Conservation (phyloP, 495 filamentous ascomycete genomes). For the Neurospora discreta region DNA sequence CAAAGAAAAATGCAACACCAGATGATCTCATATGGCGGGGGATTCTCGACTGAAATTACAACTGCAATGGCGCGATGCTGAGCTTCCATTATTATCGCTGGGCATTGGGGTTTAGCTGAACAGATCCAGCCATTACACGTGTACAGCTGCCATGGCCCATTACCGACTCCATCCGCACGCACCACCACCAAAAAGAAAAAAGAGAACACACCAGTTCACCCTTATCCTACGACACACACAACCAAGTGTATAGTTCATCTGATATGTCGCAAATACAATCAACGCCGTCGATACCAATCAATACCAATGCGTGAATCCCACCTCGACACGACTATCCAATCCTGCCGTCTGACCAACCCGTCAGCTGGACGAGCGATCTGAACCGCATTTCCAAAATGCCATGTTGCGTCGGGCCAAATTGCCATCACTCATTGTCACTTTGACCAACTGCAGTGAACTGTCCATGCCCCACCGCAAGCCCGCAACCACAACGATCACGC, state of each 20-base stretch:
- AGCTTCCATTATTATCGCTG: not conserved
- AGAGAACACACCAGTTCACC: not conserved
- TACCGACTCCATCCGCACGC: not conserved
- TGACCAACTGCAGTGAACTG: not conserved
- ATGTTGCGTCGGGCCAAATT: not conserved
- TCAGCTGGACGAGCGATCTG: not conserved
- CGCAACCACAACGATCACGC: not conserved
- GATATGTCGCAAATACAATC: not conserved
- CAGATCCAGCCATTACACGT: not conserved
- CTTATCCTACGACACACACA: not conserved
- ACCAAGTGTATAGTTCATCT: not conserved
- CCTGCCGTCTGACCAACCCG: not conserved
- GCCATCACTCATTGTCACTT: not conserved
- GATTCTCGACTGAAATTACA: not conserved
- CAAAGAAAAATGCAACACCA: not conserved
- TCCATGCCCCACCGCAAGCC: not conserved
- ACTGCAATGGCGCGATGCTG: not conserved
- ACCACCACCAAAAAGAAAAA: not conserved
- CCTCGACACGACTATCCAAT: not conserved
- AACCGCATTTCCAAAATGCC: conserved; percentile 2
- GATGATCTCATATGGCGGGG: not conserved
- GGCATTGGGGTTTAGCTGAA: not conserved
- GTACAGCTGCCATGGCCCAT: not conserved
- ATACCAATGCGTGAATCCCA: not conserved
- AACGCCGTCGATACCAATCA: not conserved